These are phyloP conservation scores for Solanum pimpinellifolium DNA, from an alignment of 257 asterid genomes.

Conservation along the genomic window DNA sequence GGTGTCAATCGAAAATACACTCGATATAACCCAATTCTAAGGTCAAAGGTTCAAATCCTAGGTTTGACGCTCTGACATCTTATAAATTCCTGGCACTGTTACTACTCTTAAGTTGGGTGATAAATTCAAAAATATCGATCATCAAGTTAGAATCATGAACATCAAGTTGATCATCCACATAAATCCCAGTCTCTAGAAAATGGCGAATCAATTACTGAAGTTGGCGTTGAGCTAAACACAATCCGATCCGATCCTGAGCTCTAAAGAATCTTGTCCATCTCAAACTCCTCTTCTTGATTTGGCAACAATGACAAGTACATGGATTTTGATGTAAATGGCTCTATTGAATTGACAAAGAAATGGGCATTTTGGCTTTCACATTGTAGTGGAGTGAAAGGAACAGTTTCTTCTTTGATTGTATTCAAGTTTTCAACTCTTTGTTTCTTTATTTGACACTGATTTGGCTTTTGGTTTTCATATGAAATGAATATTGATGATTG, in stretches of 20 bases:
- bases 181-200: neutral
- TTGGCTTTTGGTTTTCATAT: slow-evolving; percentile 9
- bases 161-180: neutral
- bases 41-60: neutral
- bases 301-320: slow-evolving; percentile 23
- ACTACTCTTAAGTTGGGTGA: neutral
- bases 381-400: neutral
- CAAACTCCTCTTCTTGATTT: slow-evolving; percentile 21
- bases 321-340: slow-evolving; percentile 26
- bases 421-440: neutral
- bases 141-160: neutral
- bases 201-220: neutral
- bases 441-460: neutral
- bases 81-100: too few relatives aligned
- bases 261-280: slow-evolving; percentile 4
- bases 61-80: neutral
- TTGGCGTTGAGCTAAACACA: slow-evolving; percentile 13
- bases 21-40: neutral
- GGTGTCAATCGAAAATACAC: slow-evolving; percentile 4
- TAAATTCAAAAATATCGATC: neutral
- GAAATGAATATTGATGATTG: neutral
- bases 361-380: slow-evolving; percentile 2
- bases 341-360: slow-evolving; percentile 5
- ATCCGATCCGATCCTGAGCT: slow-evolving; percentile 17
- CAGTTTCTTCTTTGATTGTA: neutral